phyloP scores from a whole-genome alignment of 202 grass and related monocot genomes.

The Panicum hallii region DNA sequence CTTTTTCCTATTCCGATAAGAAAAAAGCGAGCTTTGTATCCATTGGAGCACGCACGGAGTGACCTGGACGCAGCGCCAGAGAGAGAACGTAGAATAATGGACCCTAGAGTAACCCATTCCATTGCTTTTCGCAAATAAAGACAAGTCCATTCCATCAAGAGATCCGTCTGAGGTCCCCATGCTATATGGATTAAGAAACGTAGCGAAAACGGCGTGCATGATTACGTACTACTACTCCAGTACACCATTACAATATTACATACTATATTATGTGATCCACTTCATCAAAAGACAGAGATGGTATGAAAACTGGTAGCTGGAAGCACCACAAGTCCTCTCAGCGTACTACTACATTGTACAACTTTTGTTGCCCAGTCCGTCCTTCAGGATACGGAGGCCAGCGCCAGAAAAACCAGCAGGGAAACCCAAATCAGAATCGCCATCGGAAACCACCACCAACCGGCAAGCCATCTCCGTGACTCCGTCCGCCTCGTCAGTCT shows the following conservation, averaged over 20 bases:
- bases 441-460: not conserved
- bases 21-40: conserved; percentile 2
- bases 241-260: not conserved
- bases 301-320: not conserved
- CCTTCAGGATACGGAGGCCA: not conserved
- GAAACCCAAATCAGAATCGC: not conserved
- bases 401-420: not conserved
- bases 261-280: not conserved
- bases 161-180: not conserved
- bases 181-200: not conserved
- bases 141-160: not conserved
- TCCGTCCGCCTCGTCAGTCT: not conserved
- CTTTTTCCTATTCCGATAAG: not conserved
- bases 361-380: too few species aligned
- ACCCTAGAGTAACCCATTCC: too few species aligned
- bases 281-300: not conserved
- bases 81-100: not conserved
- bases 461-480: not conserved
- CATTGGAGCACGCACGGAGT: conserved; percentile 1
- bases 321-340: not conserved
- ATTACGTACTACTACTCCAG: not conserved
- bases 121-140: too few species aligned
- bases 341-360: not conserved
- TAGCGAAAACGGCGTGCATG: conserved; percentile 7
- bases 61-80: conserved; percentile 18